Evolutionary conservation across 2,329 filamentous ascomycete species (phyloP).

Genomic region (Grosmannia clavigera): DNA sequence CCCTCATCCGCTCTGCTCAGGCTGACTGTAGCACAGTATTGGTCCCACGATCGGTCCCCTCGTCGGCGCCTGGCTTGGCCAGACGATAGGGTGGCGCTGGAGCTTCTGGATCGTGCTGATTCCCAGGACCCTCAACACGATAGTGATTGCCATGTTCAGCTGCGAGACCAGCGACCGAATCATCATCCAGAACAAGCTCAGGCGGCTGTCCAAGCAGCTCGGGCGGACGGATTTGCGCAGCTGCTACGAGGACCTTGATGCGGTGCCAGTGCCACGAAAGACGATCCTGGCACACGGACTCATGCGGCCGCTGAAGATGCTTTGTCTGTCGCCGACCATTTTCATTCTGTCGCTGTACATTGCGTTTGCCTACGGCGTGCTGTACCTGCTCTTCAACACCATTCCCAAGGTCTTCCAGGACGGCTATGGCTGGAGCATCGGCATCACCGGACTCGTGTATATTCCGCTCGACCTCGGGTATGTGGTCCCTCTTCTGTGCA

Average conservation of each 20-base stretch:
- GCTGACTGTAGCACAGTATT: constrained; percentile 2
- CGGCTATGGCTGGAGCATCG: constrained; percentile 33
- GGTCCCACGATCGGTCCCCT: constrained; percentile 34
- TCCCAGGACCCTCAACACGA: constrained; percentile 22
- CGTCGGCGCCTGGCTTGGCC: constrained; percentile 35
- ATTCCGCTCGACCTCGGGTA: constrained; percentile 27
- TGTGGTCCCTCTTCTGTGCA: not conserved
- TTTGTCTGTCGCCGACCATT: constrained; percentile 36
- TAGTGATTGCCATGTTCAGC: constrained; percentile 27
- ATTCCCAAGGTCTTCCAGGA: constrained; percentile 36
- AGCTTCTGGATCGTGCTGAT: constrained; percentile 39
- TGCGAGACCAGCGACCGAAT: constrained; percentile 36
- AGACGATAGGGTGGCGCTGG: constrained; percentile 28
- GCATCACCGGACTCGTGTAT: constrained; percentile 36
- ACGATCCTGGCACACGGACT: constrained; percentile 26
- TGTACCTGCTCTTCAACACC: constrained; percentile 43
- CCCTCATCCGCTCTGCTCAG: not conserved
- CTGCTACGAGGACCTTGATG: constrained; percentile 25
- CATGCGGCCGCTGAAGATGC: constrained; percentile 37
- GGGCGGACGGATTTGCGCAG: constrained; percentile 30
- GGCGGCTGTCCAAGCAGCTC: constrained; percentile 30
- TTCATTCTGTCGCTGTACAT: constrained; percentile 34
- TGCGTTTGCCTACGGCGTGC: constrained; percentile 37
- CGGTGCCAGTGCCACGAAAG: constrained; percentile 11
- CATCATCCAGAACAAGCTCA: constrained; percentile 36